Base-by-base conservation (phyloP, 108 stramenopile species). In the Cyclotella choctawhatcheeana region DNA sequence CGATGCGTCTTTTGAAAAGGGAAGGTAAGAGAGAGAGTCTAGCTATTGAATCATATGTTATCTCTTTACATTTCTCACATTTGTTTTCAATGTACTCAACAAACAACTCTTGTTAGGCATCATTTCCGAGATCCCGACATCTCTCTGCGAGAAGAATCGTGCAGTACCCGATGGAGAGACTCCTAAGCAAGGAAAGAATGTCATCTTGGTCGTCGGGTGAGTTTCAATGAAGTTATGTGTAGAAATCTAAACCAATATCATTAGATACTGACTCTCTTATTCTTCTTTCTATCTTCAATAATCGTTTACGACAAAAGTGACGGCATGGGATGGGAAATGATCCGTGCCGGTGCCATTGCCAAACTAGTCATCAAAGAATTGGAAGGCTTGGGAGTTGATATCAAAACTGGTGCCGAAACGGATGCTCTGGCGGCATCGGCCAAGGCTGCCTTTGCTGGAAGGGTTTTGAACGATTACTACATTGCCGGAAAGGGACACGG, bases 271-370 rank as follows among this genome's bases (percentile, higher is more conserved):
- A 12, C 37, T 10, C 37, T 40, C 37, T 10, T 12, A 10, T 40
- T 12, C 37, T 10, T 10, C 12, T 40, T 40, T 40, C 6, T 12
- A 10, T 40, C n/a, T n/a, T n/a, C n/a, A n/a, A 12, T 12, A 40
- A 40, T n/a, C n/a, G n/a, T n/a, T n/a, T n/a, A n/a, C n/a, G n/a
- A n/a, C n/a, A n/a, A n/a, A n/a, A 82, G 86, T 33, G 86, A 86
- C 68, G 86, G 86, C 20, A 86, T 86, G 86, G 79, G 69, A 56
- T 70, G 80, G 82, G 82, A 86, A 44, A 86, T 86, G 86, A 68
- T 79, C 16, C 76, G 86, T 25, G 76, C 86, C 44, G 86, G 86
- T 34, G 86, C 86, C 5, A 76, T 86, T 58, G 83, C 83, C 13
- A 74, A 71, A 20, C 50, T 54, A 58, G 79, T 86, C 12, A 21